A percentile compares a stretch with the other conserved stretches of the same genome.
Evolutionary conservation across 495 filamentous ascomycete species (phyloP).

Genomic region (Aspergillus nidulans): DNA sequence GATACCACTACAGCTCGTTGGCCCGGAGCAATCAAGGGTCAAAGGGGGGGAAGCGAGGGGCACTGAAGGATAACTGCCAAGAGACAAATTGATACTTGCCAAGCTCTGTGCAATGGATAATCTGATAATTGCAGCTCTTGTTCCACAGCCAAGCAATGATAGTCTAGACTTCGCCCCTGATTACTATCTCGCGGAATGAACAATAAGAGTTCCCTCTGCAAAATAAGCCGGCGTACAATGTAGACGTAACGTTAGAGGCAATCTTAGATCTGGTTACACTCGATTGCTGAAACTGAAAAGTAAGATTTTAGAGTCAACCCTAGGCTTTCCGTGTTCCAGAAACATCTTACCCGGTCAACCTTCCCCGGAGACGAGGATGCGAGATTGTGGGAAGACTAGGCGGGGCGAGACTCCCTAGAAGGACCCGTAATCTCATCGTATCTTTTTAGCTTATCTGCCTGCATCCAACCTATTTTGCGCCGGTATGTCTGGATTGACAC

Average conservation of each 20-base stretch:
- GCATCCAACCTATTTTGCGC: slow-evolving; percentile 2
- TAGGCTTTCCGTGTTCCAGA: neutral
- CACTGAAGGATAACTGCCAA: slow-evolving; percentile 30
- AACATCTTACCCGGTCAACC: neutral
- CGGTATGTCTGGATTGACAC: neutral
- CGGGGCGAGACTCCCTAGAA: neutral
- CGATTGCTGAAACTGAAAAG: neutral
- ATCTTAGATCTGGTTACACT: slow-evolving; percentile 10
- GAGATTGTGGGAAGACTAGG: neutral
- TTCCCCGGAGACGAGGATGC: slow-evolving; percentile 1
- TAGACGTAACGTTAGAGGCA: neutral
- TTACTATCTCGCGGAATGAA: neutral
- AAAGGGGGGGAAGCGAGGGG: slow-evolving; percentile 21
- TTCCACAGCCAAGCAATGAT: slow-evolving; percentile 24
- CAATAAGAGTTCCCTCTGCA: too few species aligned
- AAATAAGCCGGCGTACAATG: neutral
- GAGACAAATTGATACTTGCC: slow-evolving; percentile 32
- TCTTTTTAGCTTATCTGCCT: slow-evolving; percentile 11
- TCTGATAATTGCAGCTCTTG: slow-evolving; percentile 28
- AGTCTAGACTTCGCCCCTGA: slow-evolving; percentile 13
- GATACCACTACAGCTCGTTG: slow-evolving; percentile 15
- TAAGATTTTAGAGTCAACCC: neutral
- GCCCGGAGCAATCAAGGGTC: slow-evolving; percentile 11
- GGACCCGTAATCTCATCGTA: neutral
- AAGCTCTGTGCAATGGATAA: slow-evolving; percentile 28